A percentile compares a stretch with the other conserved stretches of the same genome.
These are phyloP conservation scores for Suillus paluster DNA, from an alignment of 768 basidiomycete genomes.

Conservation along the genomic window DNA sequence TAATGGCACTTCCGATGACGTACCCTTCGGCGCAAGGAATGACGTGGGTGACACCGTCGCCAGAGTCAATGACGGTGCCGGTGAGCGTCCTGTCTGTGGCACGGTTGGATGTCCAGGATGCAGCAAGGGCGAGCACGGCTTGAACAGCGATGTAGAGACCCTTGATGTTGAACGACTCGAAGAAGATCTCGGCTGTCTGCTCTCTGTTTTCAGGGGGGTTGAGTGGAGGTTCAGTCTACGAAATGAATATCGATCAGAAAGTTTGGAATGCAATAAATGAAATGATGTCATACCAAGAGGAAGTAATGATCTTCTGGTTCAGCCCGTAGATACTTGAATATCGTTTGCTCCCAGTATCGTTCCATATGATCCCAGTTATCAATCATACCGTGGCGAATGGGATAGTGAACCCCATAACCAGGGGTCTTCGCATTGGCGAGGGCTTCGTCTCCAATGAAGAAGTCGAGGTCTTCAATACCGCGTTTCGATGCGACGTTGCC, in stretches of 20 bases:
- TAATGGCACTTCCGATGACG: slow-evolving; percentile 98
- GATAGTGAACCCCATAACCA: slow-evolving; percentile 93
- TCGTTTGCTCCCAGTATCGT: slow-evolving; percentile 98
- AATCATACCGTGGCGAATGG: slow-evolving; percentile 96
- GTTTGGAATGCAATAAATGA: not conserved
- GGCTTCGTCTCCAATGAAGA: slow-evolving; percentile 99
- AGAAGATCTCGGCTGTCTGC: slow-evolving; percentile 99
- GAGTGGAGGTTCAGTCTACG: slow-evolving; percentile 96
- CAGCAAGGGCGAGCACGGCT: slow-evolving; percentile 96
- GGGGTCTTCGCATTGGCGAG: slow-evolving; percentile 94
- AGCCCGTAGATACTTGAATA: slow-evolving; percentile 98
- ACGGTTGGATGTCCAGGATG: slow-evolving; percentile 93
- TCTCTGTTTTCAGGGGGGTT: slow-evolving; percentile 99
- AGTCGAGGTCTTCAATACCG: slow-evolving; percentile 98
- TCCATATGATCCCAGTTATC: slow-evolving; percentile 99
- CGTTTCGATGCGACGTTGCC: slow-evolving; percentile 95
- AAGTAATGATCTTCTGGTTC: slow-evolving; percentile 99
- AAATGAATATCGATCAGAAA: slow-evolving; percentile 2
- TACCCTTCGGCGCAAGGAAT: slow-evolving; percentile 97
- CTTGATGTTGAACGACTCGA: slow-evolving; percentile 99
- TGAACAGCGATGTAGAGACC: slow-evolving; percentile 99
- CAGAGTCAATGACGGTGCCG: slow-evolving; percentile 98
- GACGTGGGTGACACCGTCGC: slow-evolving; percentile 99
- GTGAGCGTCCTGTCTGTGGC: slow-evolving; percentile 91
- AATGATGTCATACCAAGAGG: slow-evolving; percentile 71